These are phyloP conservation scores for Nicotiana benthamiana DNA, from an alignment of 257 asterid genomes.

Conservation along the genomic window DNA sequence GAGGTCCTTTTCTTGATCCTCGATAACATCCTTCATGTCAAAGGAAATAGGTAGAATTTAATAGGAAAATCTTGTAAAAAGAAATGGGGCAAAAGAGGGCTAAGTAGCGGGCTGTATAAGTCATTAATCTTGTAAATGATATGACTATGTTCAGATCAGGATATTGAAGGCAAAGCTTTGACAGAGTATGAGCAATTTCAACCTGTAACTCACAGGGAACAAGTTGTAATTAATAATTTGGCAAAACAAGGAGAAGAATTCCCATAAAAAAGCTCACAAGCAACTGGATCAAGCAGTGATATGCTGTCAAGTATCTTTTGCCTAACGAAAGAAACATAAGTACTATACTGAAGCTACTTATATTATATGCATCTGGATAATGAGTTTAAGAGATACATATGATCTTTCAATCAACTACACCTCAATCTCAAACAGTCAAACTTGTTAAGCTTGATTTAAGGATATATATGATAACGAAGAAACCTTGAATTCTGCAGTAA, in stretches of 20 bases:
- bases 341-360: no score
- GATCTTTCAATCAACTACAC: background rate
- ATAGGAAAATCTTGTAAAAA: no score
- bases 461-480: background rate
- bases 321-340: background rate
- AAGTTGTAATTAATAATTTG: background rate
- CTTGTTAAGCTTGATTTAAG: background rate
- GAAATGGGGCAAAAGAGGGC: background rate
- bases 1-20: conserved; percentile 54
- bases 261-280: background rate
- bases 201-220: conserved; percentile 36
- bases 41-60: background rate
- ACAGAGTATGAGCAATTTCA: conserved; percentile 65
- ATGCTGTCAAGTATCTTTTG: background rate
- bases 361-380: background rate
- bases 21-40: conserved; percentile 52
- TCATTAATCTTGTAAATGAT: background rate
- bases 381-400: background rate
- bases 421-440: background rate
- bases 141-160: conserved; percentile 52
- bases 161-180: conserved; percentile 44
- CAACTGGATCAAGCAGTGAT: background rate
- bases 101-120: background rate
- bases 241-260: background rate
- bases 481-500: background rate